Evolutionary conservation across 2,329 filamentous ascomycete species (phyloP).

Genomic region (Diaporthe sp.): DNA sequence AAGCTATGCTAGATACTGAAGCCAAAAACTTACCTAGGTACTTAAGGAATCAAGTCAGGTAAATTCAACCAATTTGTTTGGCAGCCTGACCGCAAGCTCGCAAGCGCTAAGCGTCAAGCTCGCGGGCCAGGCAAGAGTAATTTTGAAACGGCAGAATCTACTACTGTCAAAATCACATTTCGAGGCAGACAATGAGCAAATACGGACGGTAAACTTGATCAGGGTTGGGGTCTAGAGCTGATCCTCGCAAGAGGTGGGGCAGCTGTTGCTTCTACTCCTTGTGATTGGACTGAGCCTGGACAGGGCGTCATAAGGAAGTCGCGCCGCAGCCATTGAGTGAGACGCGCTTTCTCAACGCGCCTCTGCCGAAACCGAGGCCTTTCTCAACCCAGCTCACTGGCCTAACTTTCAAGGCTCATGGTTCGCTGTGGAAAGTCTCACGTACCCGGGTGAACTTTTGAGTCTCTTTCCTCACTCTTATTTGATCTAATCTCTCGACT

Average conservation of each 20-base stretch:
- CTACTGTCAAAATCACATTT: too few species aligned
- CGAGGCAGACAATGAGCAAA: neutral
- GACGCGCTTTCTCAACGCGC: constrained; percentile 32
- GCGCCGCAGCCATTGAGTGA: neutral
- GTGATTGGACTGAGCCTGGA: constrained; percentile 15
- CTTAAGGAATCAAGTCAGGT: neutral
- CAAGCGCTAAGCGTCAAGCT: too few species aligned
- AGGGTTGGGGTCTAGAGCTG: constrained; percentile 3
- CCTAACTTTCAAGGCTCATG: neutral
- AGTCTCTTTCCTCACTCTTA: neutral
- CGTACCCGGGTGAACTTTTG: neutral
- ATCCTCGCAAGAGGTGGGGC: neutral
- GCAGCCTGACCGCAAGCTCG: neutral
- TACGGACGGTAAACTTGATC: neutral
- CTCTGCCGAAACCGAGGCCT: constrained; percentile 9
- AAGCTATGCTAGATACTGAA: neutral
- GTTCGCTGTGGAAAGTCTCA: neutral
- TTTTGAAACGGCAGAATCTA: too few species aligned
- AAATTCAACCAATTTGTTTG: neutral
- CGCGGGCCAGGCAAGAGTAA: too few species aligned
- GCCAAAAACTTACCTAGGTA: neutral
- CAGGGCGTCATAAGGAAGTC: constrained; percentile 31
- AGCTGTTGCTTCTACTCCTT: neutral
- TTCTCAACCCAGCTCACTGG: neutral
- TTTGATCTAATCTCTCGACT: neutral